Evolutionary conservation across 2,329 filamentous ascomycete species (phyloP), one percentile per base, ranked within the genome.

Genomic region (Talaromyces sp.): DNA sequence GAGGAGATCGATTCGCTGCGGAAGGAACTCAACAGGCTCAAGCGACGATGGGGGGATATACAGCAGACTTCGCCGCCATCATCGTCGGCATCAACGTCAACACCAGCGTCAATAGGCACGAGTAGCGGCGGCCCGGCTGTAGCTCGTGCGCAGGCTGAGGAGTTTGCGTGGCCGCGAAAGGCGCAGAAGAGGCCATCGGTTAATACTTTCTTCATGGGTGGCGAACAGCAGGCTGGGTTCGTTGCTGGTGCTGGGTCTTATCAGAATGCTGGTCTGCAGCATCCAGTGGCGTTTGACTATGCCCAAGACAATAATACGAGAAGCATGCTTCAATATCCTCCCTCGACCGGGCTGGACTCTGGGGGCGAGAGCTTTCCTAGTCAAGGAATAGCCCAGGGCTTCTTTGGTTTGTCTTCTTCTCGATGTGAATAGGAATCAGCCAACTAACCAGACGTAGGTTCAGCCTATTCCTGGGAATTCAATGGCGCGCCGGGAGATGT

Each of bases 1-100:
- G 78, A 70, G 32, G 65, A 69, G 26, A 71, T 71, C 38, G 61
- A 69, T 21, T 65, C 63, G 12, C 54, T 71, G 32, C 66, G 69
- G 17, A 64, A 65, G 21, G 68, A 71, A 48, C 61, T 71, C 55
- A 61, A 59, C 19, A 48, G 32, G n/a, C 53, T 64, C 14, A 64
- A 61, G 24, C 51, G 58, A 32, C 38, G 29, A 24, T 31, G 61
- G 41, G 56, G 29, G 4, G 56, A 59, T 38, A 31, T 27, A 10
- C 55, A 61, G 50, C 55, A 61, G 43, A 38, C 55, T 1, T 14
- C 32, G 32, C 14, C 55, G 31, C 32, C 46, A 21, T 19, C 43
- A 46, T 14, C 48, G 11, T 26, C 48, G 29, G 14, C 54, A 57
- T 31, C 19, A 57, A 21, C 9, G 38, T 19, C 35, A 29, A 46